Conservation (phyloP, 2,329 filamentous ascomycete genomes). For the Ophiocordyceps australis region DNA sequence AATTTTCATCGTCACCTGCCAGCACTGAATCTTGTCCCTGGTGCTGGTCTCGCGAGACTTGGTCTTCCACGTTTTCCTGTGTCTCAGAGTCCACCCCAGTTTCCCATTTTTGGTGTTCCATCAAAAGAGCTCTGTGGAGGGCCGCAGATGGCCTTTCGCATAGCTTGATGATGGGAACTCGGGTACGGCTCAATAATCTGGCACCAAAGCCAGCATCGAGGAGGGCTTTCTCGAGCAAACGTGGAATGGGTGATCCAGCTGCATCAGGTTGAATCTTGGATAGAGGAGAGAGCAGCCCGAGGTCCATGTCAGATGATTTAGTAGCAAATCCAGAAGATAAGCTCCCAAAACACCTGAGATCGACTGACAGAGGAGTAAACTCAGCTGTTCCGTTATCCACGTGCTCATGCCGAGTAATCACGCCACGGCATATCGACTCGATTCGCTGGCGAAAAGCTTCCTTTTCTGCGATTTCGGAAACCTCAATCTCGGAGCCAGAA, state of each 20-base stretch:
- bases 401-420: conserved; percentile 33
- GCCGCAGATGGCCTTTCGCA: conserved; percentile 50
- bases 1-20: conserved; percentile 2
- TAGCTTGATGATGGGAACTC: conserved; percentile 77
- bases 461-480: conserved; percentile 48
- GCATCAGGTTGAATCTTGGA: conserved; percentile 35
- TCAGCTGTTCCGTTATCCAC: conserved; percentile 17
- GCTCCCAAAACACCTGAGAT: conserved; percentile 66
- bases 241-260: conserved; percentile 45
- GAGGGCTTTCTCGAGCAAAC: conserved; percentile 57
- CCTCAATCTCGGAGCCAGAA: conserved; percentile 41
- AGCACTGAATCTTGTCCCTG: conserved; percentile 6
- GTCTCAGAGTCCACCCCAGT: conserved; percentile 25
- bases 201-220: conserved; percentile 58
- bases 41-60: conserved; percentile 8
- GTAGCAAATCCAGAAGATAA: conserved; percentile 73
- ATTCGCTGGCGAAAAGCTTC: conserved; percentile 49
- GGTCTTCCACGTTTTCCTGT: conserved; percentile 6
- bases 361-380: conserved; percentile 38
- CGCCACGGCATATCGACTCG: conserved; percentile 43
- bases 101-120: conserved; percentile 58
- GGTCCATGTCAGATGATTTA: conserved; percentile 79
- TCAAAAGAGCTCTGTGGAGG: conserved; percentile 40
- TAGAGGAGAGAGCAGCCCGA: conserved; percentile 53
- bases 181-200: conserved; percentile 56